These are phyloP conservation scores for Mycothermus thermophilus DNA, from an alignment of 495 filamentous ascomycete species.

Conservation along the genomic window DNA sequence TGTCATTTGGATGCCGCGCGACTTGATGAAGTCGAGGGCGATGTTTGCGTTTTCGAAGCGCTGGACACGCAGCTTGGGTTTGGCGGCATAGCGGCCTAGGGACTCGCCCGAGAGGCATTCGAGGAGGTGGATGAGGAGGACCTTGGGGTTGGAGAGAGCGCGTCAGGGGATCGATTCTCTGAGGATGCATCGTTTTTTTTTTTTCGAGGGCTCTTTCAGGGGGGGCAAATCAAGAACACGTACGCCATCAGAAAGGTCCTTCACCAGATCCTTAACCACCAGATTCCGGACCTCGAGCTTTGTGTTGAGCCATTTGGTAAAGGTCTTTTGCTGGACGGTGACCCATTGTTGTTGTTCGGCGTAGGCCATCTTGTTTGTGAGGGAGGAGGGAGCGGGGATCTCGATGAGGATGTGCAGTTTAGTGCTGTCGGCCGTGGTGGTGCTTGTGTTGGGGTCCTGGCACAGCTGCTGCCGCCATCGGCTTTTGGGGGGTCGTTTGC, in stretches of 20 bases:
- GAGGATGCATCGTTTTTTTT: too few species aligned
- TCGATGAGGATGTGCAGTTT: conserved; percentile 6
- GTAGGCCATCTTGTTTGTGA: conserved; percentile 36
- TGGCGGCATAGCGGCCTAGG: conserved; percentile 88
- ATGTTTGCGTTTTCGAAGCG: conserved; percentile 98
- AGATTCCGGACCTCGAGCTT: conserved; percentile 69
- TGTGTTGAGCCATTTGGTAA: conserved; percentile 98
- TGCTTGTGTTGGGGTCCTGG: not conserved
- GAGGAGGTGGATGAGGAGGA: conserved; percentile 87
- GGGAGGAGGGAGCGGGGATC: conserved; percentile 3
- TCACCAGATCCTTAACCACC: conserved; percentile 66
- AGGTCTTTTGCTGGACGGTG: conserved; percentile 97
- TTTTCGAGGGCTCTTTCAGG: too few species aligned
- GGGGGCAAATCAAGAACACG: conserved; percentile 20
- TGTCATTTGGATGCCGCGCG: conserved; percentile 84
- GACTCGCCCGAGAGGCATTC: conserved; percentile 90
- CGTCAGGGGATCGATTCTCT: conserved; percentile 4
- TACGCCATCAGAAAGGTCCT: conserved; percentile 87
- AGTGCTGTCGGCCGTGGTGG: conserved; percentile 1
- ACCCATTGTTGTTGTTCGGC: conserved; percentile 78
- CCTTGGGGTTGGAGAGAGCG: conserved; percentile 32
- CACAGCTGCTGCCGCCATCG: conserved; percentile 8
- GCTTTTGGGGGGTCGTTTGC: conserved; percentile 1
- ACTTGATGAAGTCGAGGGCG: conserved; percentile 82
- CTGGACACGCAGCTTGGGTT: conserved; percentile 90